These are phyloP conservation scores for Microsporum canis DNA, from an alignment of 2,329 filamentous ascomycete species.

Conservation along the genomic window DNA sequence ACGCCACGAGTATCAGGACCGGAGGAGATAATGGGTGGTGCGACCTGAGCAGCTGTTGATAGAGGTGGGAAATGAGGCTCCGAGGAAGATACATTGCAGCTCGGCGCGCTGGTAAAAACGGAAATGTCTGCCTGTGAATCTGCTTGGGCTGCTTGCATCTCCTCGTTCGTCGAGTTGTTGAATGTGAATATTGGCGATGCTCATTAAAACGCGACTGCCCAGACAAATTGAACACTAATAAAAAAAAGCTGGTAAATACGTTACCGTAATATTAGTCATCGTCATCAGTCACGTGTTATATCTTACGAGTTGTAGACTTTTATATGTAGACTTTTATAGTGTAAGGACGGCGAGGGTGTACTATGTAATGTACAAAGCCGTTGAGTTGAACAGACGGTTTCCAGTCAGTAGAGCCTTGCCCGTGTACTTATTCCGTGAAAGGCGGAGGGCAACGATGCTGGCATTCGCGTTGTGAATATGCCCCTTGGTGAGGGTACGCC, in stretches of 20 bases:
- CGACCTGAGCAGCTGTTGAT: conserved; percentile 73
- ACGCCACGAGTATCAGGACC: conserved; percentile 79
- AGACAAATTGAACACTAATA: background rate
- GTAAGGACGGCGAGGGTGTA: no score
- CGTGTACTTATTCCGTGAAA: conserved; percentile 47
- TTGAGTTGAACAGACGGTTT: conserved; percentile 41
- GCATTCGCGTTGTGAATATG: conserved; percentile 23
- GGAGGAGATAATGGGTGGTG: conserved; percentile 85
- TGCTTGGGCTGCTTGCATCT: background rate
- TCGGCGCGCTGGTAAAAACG: background rate
- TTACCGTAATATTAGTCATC: background rate
- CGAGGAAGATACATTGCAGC: conserved; percentile 83
- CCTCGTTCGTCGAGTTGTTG: background rate
- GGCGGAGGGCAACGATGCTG: conserved; percentile 41
- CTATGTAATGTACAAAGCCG: background rate
- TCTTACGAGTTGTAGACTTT: background rate
- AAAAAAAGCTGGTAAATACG: background rate
- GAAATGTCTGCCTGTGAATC: background rate
- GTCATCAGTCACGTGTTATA: background rate
- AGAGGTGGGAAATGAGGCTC: conserved; percentile 76
- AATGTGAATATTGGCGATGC: background rate
- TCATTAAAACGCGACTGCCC: conserved; percentile 1
- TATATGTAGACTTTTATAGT: no score
- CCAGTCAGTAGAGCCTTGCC: conserved; percentile 47
- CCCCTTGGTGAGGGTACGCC: conserved; percentile 11